Evolutionary conservation across 306 rosid genomes (phyloP).

Genomic region (Aeschynomene evenia): DNA sequence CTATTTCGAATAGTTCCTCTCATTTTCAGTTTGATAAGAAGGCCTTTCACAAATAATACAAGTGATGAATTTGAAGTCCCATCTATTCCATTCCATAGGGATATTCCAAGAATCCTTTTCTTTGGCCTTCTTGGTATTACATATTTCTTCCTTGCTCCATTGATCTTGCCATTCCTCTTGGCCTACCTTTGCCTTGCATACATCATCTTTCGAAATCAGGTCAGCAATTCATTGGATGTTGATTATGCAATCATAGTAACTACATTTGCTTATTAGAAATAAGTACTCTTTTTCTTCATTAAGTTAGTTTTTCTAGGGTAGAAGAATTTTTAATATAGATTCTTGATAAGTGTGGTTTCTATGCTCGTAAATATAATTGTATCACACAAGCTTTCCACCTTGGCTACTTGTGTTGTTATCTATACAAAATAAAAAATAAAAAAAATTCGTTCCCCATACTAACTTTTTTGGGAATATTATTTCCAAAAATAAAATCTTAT

Average conservation of each 20-base stretch:
- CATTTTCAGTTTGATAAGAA: slow-evolving; percentile 51
- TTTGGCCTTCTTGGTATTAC: slow-evolving; percentile 93
- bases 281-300: too few relatives aligned
- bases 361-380: too few relatives aligned
- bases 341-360: too few relatives aligned
- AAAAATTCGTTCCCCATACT: too few relatives aligned
- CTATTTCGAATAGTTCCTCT: slow-evolving; percentile 72
- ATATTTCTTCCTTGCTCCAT: slow-evolving; percentile 93
- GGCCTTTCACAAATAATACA: slow-evolving; percentile 45
- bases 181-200: slow-evolving; percentile 71
- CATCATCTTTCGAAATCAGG: slow-evolving; percentile 87
- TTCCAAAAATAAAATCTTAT: too few relatives aligned
- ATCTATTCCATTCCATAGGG: slow-evolving; percentile 56
- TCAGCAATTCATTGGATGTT: slow-evolving; percentile 28
- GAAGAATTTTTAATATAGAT: too few relatives aligned
- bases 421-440: too few relatives aligned
- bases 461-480: too few relatives aligned
- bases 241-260: not conserved
- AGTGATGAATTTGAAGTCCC: slow-evolving; percentile 72
- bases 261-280: too few relatives aligned
- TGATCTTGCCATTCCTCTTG: slow-evolving; percentile 88
- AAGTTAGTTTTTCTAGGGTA: too few relatives aligned
- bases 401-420: too few relatives aligned
- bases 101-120: slow-evolving; percentile 78
- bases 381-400: too few relatives aligned